phyloP scores from a whole-genome alignment of 306 rosid genomes.

The Vicia villosa region DNA sequence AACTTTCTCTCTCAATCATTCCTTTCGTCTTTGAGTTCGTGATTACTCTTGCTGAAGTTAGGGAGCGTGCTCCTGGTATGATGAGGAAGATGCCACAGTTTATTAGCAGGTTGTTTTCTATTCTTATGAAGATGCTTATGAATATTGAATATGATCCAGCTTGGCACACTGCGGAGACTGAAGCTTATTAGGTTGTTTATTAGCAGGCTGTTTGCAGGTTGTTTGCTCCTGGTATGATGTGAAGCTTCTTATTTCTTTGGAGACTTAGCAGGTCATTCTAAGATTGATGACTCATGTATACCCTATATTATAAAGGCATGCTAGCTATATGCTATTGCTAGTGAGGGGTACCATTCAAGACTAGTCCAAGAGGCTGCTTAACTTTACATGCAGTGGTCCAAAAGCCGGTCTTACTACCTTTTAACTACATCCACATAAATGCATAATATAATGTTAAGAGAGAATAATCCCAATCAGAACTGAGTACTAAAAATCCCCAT shows the following conservation, averaged over 20 bases:
- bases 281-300: not conserved
- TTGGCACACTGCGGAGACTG: too few species aligned
- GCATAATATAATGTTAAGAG: not conserved
- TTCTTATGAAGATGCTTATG: conserved; percentile 89
- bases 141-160: conserved; percentile 78
- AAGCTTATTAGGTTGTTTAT: too few species aligned
- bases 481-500: not conserved
- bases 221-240: too few species aligned
- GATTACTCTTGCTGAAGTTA: conserved; percentile 89
- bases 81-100: conserved; percentile 96
- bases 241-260: too few species aligned
- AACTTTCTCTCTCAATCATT: too few species aligned
- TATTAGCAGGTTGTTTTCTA: conserved; percentile 79
- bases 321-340: not conserved
- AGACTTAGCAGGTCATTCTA: not conserved
- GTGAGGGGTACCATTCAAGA: not conserved
- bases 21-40: conserved; percentile 97
- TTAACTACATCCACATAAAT: not conserved
- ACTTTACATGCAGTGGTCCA: conserved; percentile 4
- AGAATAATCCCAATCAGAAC: not conserved
- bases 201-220: too few species aligned
- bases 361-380: not conserved
- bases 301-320: not conserved
- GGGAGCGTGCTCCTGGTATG: conserved; percentile 95
- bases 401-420: not conserved